These are phyloP conservation scores for Aspergillus brunneoviolaceus DNA, from an alignment of 2,329 filamentous ascomycete species.

Conservation along the genomic window DNA sequence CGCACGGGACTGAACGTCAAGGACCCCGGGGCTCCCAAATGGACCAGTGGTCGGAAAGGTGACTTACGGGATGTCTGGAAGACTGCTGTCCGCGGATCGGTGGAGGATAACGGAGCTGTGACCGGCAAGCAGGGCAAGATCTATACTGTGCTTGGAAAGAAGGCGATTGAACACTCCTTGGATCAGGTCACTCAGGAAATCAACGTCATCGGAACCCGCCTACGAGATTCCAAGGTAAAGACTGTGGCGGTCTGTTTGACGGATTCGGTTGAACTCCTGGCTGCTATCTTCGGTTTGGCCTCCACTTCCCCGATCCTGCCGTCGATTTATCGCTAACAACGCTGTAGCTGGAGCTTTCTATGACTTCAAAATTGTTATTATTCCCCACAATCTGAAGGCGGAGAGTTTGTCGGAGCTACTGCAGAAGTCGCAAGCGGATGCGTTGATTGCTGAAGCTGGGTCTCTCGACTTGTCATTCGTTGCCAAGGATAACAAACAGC, in stretches of 20 bases:
- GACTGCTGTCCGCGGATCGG: conserved; percentile 63
- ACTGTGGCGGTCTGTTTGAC: conserved; percentile 87
- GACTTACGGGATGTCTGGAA: conserved; percentile 92
- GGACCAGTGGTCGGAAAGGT: conserved; percentile 78
- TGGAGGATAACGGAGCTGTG: conserved; percentile 61
- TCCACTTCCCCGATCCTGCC: neutral
- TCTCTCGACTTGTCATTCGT: conserved; percentile 78
- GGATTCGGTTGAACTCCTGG: conserved; percentile 86
- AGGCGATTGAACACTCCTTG: conserved; percentile 69
- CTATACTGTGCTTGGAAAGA: conserved; percentile 74
- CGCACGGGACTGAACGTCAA: conserved; percentile 78
- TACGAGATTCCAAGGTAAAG: conserved; percentile 66
- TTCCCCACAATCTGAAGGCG: conserved; percentile 77
- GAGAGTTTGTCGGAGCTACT: conserved; percentile 71
- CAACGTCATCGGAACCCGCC: conserved; percentile 77
- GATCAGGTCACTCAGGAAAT: conserved; percentile 80
- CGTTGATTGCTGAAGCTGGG: conserved; percentile 80
- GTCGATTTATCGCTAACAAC: conserved; percentile 14
- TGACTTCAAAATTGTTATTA: conserved; percentile 75
- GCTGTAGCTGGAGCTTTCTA: conserved; percentile 78
- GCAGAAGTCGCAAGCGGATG: conserved; percentile 71
- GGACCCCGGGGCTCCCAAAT: conserved; percentile 75
- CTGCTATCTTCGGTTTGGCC: conserved; percentile 67
- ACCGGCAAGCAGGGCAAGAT: conserved; percentile 67
- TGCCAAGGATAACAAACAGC: conserved; percentile 64